phyloP scores from a whole-genome alignment of 2,329 filamentous ascomycete genomes.

The Penicillium sp. region DNA sequence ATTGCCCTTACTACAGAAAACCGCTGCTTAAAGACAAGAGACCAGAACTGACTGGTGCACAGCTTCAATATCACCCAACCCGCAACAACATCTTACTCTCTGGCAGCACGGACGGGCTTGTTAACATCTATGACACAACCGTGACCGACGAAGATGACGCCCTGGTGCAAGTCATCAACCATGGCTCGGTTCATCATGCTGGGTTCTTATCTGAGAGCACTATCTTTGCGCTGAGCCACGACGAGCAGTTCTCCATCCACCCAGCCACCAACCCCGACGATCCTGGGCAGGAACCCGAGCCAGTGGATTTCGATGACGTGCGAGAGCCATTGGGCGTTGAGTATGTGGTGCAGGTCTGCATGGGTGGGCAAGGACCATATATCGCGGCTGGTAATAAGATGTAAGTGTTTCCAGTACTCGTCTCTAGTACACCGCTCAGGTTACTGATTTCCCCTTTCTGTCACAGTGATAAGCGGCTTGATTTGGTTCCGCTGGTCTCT shows the following conservation, averaged over 20 bases:
- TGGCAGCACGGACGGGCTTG: constrained; percentile 62
- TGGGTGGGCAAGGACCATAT: constrained; percentile 43
- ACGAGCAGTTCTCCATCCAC: constrained; percentile 62
- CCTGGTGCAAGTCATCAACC: constrained; percentile 62
- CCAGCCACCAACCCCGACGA: constrained; percentile 52
- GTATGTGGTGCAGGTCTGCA: constrained; percentile 59
- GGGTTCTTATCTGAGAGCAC: constrained; percentile 56
- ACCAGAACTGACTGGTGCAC: constrained; percentile 23
- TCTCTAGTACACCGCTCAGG: neutral
- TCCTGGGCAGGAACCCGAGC: constrained; percentile 45
- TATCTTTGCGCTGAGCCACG: constrained; percentile 62
- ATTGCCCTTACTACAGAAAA: neutral
- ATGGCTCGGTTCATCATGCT: constrained; percentile 62
- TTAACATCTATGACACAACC: constrained; percentile 62
- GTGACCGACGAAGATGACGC: constrained; percentile 62
- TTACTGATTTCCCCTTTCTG: constrained; percentile 3
- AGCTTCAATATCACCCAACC: constrained; percentile 54
- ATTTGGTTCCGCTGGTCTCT: constrained; percentile 42
- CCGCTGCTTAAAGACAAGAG: neutral
- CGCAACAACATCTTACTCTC: constrained; percentile 57
- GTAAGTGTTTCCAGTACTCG: constrained; percentile 32
- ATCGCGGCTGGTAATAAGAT: constrained; percentile 53
- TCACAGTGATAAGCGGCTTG: constrained; percentile 41
- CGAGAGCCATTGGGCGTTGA: constrained; percentile 56
- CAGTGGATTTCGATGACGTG: constrained; percentile 57